A percentile compares a stretch with the other conserved stretches of the same genome.
Conservation (phyloP, 192 early-diverging fungal species). For the Neocallimastix lanati region DNA sequence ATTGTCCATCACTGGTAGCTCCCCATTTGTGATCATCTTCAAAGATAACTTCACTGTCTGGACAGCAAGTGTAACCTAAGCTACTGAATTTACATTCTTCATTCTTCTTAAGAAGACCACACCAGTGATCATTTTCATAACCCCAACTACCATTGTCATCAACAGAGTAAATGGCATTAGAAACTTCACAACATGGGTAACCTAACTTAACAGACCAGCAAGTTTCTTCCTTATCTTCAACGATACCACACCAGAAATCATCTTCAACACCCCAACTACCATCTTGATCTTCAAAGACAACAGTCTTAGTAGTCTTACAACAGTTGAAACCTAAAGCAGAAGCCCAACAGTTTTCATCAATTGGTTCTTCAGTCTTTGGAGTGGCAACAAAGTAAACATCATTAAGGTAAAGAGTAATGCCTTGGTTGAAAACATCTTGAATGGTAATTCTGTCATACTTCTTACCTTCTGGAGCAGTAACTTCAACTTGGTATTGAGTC, state of each 20-base stretch:
- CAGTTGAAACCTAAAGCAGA: background rate
- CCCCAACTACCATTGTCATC: background rate
- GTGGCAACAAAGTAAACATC: background rate
- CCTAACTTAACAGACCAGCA: background rate
- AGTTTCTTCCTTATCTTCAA: background rate
- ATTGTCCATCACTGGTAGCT: background rate
- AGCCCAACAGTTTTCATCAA: background rate
- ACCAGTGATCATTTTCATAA: background rate
- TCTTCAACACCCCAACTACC: background rate
- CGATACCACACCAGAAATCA: background rate
- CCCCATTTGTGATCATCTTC: background rate
- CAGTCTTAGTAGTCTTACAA: background rate
- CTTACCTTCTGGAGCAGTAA: background rate
- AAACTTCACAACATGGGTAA: background rate
- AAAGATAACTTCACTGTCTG: background rate
- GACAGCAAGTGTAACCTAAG: background rate
- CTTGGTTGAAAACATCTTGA: background rate
- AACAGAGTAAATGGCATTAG: background rate
- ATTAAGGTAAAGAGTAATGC: background rate
- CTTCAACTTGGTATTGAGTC: background rate
- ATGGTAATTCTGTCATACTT: background rate
- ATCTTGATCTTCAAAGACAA: background rate
- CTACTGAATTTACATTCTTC: background rate
- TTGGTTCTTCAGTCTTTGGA: background rate
- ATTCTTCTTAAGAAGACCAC: background rate